Base-by-base conservation (phyloP, 1,284 basidiomycete genomes). In the Flammula alnicola region DNA sequence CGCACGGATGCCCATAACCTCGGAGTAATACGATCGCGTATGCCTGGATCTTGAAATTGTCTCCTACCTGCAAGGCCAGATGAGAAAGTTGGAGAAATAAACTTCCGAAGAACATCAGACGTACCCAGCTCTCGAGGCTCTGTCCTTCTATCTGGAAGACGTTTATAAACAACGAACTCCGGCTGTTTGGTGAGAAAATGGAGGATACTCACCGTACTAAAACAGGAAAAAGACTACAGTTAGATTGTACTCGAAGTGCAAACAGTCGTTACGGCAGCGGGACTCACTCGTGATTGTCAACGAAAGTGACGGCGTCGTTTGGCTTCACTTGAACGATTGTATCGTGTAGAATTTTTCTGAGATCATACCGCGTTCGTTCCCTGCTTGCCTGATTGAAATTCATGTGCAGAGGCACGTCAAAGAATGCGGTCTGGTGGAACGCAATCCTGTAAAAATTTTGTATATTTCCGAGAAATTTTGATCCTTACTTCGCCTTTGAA, bases 21-120 rank as follows among this genome's bases (percentile, higher is more conserved):
- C 93, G 84, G 32, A 97, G 77, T 29, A 98, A 77, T 64, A 96
- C 95, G 43, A 98, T 68, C 1, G 93, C 84, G 68, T 98, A 97
- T 1, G 89, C 88, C 59, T 91, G 88, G 20, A 83, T 67, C 65
- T 91, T 91, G 73, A 91, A 89, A 55, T 76, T 75, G 33, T 67
- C 65, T 35, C 72, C 77, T 33, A 91, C 88, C 88, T 91, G 52
- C 16, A 23, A 27, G 23, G 19, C 23, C 2, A 32, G n/a, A 23
- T 27, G 26, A 37, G 29, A 29, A 40, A 36, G 29, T 22, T 23
- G 27, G 51, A 52, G 32, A 47, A 48, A 52, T 17, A 46, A 44
- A 35, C 20, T 14, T 20, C 16, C 29, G 23, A 33, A 25, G 19
- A 49, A 31, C 14, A 16, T 36, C 8, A 11, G 17, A 43, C 82